These are phyloP conservation scores for Cyberlindnera petersonii DNA, from an alignment of 805 yeast species.

Conservation along the genomic window DNA sequence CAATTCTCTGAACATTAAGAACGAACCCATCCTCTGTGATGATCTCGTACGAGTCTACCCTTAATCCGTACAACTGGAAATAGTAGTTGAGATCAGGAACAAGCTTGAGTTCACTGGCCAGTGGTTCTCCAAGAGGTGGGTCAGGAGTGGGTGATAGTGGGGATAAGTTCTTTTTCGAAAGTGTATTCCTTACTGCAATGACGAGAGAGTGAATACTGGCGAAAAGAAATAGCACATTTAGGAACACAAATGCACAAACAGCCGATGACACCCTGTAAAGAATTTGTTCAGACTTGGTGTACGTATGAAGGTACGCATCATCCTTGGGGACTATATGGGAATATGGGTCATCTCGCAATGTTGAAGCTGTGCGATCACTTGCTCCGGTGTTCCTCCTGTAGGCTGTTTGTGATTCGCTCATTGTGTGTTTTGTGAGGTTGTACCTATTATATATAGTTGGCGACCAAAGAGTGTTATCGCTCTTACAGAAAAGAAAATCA, in stretches of 20 bases:
- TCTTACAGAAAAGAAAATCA: too few relatives aligned
- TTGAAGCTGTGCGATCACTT: neutral
- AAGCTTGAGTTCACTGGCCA: conserved; percentile 34
- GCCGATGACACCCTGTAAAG: conserved; percentile 14
- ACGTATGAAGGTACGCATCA: neutral
- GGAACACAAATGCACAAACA: conserved; percentile 16
- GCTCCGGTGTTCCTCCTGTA: too few relatives aligned
- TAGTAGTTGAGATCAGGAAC: conserved; percentile 64
- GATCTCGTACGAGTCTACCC: conserved; percentile 53
- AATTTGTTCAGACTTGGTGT: neutral
- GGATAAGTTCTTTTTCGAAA: neutral
- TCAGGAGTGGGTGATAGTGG: neutral
- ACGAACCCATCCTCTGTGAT: conserved; percentile 79
- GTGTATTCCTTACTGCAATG: neutral
- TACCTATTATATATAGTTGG: too few relatives aligned
- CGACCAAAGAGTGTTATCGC: too few relatives aligned
- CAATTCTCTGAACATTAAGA: conserved; percentile 59
- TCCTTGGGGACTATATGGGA: conserved; percentile 15
- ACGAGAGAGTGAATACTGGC: conserved; percentile 13
- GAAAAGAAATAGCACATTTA: conserved; percentile 11
- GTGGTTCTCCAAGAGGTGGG: neutral
- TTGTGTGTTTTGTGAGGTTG: too few relatives aligned
- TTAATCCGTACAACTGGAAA: conserved; percentile 55
- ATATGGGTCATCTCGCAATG: conserved; percentile 1
- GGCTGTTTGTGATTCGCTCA: too few relatives aligned